phyloP scores from a whole-genome alignment of 2,329 filamentous ascomycete species.

The Verticillium longisporum region DNA sequence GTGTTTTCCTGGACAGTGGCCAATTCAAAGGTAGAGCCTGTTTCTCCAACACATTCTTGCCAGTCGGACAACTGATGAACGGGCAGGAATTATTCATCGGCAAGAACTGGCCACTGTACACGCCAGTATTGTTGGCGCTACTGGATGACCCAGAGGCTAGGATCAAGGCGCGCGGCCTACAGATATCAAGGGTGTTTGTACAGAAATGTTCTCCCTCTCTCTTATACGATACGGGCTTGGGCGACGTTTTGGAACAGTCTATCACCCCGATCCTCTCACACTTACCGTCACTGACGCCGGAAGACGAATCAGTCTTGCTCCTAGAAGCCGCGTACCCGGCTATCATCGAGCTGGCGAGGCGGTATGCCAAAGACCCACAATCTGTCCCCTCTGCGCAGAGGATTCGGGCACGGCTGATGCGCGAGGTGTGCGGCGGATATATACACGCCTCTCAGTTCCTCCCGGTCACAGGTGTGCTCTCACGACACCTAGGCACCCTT shows the following conservation, averaged over 20 bases:
- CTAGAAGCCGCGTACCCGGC: slow-evolving; percentile 60
- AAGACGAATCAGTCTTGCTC: slow-evolving; percentile 59
- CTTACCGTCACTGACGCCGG: slow-evolving; percentile 70
- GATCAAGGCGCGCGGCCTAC: slow-evolving; percentile 50
- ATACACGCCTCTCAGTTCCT: slow-evolving; percentile 54
- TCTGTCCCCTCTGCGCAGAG: slow-evolving; percentile 23
- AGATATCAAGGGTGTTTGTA: slow-evolving; percentile 48
- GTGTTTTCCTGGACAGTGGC: slow-evolving; percentile 56
- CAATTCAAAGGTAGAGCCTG: slow-evolving; percentile 37
- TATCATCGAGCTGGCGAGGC: slow-evolving; percentile 51
- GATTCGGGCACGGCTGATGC: slow-evolving; percentile 37
- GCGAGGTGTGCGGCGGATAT: slow-evolving; percentile 48
- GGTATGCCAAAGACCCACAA: slow-evolving; percentile 18
- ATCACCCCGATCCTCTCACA: slow-evolving; percentile 67
- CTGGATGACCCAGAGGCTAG: slow-evolving; percentile 53
- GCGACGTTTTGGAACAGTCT: slow-evolving; percentile 60
- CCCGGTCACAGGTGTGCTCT: slow-evolving; percentile 48
- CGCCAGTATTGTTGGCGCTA: slow-evolving; percentile 63
- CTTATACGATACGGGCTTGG: slow-evolving; percentile 57
- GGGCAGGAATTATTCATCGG: slow-evolving; percentile 35
- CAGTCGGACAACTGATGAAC: not conserved
- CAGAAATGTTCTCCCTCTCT: slow-evolving; percentile 42
- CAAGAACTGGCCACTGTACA: slow-evolving; percentile 59
- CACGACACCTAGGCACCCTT: slow-evolving; percentile 40
- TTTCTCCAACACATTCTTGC: slow-evolving; percentile 6